Base-by-base conservation (phyloP, 2,329 filamentous ascomycete genomes). In the Penicillium nordicum region DNA sequence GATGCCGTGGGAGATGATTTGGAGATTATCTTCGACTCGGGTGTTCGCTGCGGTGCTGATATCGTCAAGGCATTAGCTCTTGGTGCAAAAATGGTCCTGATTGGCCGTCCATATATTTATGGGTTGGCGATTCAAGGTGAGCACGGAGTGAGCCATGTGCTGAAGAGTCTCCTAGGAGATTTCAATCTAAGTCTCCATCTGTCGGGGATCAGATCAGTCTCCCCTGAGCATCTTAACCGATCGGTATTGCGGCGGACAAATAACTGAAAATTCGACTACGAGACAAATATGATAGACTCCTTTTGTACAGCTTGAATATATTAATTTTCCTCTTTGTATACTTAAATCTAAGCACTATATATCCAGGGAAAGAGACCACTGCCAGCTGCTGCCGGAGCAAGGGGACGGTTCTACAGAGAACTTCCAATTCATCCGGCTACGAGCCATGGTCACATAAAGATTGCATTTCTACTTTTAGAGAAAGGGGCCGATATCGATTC, bases 91-190 rank as follows among this genome's bases (percentile, higher is more conserved):
- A 79, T 75, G 11, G 79, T 83, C 3, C 67, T 83, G 3, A 73
- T 85, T 5, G 82, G 82, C 1, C 67, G 82, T 50, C 69, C 72
- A 9, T 76, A 40, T 79, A 78, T 85, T 23, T 86, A 85, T 67
- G 82, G 83, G 0, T 68, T 86, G 18, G 80, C 78, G 1, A 75
- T 84, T 29, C 78, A 72, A 1, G 84, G 83, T 1, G 75, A 79
- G 61, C 72, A 75, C 30, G 83, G 84, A 4, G 84, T 81, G 1
- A 76, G 77, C 58, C 76, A 82, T 59, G 78, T 80, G 1, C 63
- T 83, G 43, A 74, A 49, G 11, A 57, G 63, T 27, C 47, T 64
- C 0, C 29, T 66, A 14, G 73, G 70, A 6, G 64, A 68, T 40
- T 37, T 54, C 5, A 30, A 54, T 7, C 18, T 54, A 27, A 49